phyloP scores from a whole-genome alignment of 176 grass and related monocot genomes.

The Oryza meyeriana region DNA sequence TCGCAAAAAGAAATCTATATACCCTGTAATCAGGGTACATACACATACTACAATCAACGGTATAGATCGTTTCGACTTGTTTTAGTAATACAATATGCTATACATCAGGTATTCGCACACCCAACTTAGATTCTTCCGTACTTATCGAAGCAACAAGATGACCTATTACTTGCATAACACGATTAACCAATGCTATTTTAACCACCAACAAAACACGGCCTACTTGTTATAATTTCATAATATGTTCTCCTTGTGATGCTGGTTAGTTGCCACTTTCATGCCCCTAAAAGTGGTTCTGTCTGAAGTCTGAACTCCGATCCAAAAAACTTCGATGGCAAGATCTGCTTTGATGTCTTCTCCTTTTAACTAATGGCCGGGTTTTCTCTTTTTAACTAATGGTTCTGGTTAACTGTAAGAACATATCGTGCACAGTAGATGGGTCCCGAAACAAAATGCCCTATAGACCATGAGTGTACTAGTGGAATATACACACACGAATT shows the following conservation, averaged over 20 bases:
- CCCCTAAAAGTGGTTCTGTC: background rate
- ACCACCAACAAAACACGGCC: background rate
- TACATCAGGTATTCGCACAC: too few species aligned
- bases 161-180: background rate
- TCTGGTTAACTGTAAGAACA: slow-evolving; percentile 1
- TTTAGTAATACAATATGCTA: too few species aligned
- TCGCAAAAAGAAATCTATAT: too few species aligned
- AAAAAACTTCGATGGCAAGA: background rate
- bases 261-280: background rate
- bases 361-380: slow-evolving; percentile 1
- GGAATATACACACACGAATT: slow-evolving; percentile 30
- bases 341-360: background rate
- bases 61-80: too few species aligned
- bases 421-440: background rate
- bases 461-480: background rate
- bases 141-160: too few species aligned
- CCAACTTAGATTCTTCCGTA: too few species aligned
- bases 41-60: too few species aligned
- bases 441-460: slow-evolving; percentile 4
- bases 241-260: background rate
- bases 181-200: background rate
- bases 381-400: slow-evolving; percentile 3
- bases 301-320: background rate
- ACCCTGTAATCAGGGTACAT: too few species aligned
- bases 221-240: background rate